phyloP scores from a whole-genome alignment of 1,284 basidiomycete species.

The Boletus mariae region DNA sequence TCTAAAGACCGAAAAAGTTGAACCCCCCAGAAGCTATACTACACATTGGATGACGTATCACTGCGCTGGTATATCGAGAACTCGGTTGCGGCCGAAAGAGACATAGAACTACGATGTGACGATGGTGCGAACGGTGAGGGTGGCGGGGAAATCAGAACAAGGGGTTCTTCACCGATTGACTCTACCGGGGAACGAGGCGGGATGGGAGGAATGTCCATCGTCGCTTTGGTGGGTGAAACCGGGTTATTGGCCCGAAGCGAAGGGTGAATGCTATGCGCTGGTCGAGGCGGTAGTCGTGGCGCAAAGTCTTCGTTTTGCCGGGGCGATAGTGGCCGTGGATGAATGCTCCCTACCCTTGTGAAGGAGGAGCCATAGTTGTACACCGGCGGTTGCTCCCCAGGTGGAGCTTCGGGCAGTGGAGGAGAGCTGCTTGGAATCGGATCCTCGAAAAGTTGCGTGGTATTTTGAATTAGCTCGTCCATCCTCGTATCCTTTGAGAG shows the following conservation, averaged over 20 bases:
- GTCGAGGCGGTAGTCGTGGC: conserved; percentile 63
- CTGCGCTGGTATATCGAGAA: conserved; percentile 8
- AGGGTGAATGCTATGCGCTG: conserved; percentile 73
- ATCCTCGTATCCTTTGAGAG: conserved; percentile 72
- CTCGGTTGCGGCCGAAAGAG: conserved; percentile 11
- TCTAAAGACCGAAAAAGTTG: conserved; percentile 6
- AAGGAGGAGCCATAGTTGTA: conserved; percentile 65
- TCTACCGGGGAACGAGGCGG: conserved; percentile 23
- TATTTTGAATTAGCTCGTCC: conserved; percentile 81
- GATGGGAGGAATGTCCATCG: conserved; percentile 30
- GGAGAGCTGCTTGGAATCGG: conserved; percentile 42
- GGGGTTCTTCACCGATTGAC: conserved; percentile 7
- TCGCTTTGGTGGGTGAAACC: conserved; percentile 38
- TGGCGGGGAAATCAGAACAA: conserved; percentile 16
- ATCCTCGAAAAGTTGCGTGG: conserved; percentile 61
- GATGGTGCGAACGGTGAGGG: conserved; percentile 32
- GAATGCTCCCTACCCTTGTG: conserved; percentile 55
- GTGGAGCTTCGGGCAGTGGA: conserved; percentile 63
- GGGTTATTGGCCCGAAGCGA: conserved; percentile 50
- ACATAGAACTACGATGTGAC: conserved; percentile 12
- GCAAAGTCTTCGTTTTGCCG: conserved; percentile 61
- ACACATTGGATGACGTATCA: conserved; percentile 16
- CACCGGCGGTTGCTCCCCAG: conserved; percentile 51
- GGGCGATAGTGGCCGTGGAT: conserved; percentile 29
- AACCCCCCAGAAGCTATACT: conserved; percentile 3